Conservation (phyloP, 1,284 basidiomycete species). For the Cutaneotrichosporon spelunceum region DNA sequence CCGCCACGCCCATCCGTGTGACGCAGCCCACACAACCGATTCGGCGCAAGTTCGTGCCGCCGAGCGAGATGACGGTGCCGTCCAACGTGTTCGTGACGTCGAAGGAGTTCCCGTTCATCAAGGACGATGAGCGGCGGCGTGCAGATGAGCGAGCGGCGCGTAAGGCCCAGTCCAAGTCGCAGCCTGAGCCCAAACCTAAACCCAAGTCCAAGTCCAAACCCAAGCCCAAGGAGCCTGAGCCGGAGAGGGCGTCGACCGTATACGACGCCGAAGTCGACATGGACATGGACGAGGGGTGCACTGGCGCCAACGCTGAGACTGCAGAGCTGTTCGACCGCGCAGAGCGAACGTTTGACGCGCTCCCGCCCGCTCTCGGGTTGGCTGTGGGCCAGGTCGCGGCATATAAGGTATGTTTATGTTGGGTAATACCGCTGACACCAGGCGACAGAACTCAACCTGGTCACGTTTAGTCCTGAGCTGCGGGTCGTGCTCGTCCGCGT, state of each 20-base stretch:
- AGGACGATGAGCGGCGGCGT: constrained; percentile 16
- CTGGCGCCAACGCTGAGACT: background rate
- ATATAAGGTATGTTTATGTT: constrained; percentile 30
- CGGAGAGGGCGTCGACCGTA: background rate
- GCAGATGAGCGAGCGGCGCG: constrained; percentile 6
- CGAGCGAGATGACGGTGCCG: constrained; percentile 36
- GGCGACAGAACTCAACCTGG: constrained; percentile 39
- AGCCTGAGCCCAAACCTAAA: background rate
- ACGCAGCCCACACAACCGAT: background rate
- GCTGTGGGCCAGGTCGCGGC: constrained; percentile 22
- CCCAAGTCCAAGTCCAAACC: background rate
- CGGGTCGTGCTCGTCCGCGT: constrained; percentile 31
- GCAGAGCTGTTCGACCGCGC: background rate
- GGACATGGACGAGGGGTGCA: background rate
- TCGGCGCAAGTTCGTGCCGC: constrained; percentile 25
- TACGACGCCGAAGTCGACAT: constrained; percentile 13
- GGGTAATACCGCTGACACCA: constrained; percentile 16
- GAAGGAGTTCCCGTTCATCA: constrained; percentile 27
- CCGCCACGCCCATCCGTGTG: constrained; percentile 17
- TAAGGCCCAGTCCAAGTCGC: background rate
- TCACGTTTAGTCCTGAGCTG: constrained; percentile 40
- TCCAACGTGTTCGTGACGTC: constrained; percentile 43
- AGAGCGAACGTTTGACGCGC: constrained; percentile 20
- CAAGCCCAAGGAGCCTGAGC: background rate
- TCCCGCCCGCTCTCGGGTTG: constrained; percentile 18